These are phyloP conservation scores for Pleurotus eryngii DNA, from an alignment of 768 basidiomycete species.

Conservation along the genomic window DNA sequence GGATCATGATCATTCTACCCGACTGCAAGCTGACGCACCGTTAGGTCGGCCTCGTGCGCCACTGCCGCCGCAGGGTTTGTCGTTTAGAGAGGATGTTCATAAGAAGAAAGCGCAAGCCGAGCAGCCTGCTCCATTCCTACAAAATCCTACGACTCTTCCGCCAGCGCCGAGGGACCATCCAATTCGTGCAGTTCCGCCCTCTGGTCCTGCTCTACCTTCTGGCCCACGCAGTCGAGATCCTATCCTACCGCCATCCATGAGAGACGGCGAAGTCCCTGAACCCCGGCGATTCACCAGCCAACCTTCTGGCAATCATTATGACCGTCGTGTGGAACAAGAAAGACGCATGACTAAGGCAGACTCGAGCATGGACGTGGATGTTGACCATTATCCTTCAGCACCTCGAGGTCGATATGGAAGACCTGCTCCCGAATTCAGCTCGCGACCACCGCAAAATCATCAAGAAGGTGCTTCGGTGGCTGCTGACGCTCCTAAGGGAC, in stretches of 20 bases:
- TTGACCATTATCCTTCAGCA: conserved; percentile 14
- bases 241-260: neutral
- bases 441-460: no score
- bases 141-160: neutral
- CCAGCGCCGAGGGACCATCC: neutral
- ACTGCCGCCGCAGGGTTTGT: conserved; percentile 40
- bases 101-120: conserved; percentile 7
- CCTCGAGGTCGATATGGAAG: conserved; percentile 17
- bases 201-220: neutral
- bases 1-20: conserved; percentile 12
- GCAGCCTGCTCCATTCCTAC: neutral
- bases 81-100: conserved; percentile 28
- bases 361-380: conserved; percentile 24
- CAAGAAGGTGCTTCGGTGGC: neutral
- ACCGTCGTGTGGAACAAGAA: neutral
- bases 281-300: conserved; percentile 2
- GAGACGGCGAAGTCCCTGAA: neutral
- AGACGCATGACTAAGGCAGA: conserved; percentile 6
- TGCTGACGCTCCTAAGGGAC: conserved; percentile 17
- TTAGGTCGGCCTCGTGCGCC: conserved; percentile 35
- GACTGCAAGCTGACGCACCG: conserved; percentile 7
- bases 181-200: neutral
- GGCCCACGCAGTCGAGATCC: neutral
- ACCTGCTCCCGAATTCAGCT: neutral
- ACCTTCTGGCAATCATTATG: conserved; percentile 10